These are phyloP conservation scores for Saturnispora sekii DNA, from an alignment of 805 yeast species.

Conservation along the genomic window DNA sequence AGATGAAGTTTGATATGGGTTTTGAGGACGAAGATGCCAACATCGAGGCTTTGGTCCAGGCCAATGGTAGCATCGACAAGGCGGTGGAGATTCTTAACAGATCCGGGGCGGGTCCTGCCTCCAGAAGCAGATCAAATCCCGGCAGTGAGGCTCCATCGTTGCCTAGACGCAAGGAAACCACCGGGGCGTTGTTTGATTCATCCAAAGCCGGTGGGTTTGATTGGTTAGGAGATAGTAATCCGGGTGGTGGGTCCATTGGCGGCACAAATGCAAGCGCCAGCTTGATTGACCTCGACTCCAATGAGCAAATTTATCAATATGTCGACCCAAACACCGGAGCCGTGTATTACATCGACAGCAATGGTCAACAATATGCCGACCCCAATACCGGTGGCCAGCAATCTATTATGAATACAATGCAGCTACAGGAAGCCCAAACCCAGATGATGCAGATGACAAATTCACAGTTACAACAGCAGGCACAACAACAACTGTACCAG, in stretches of 20 bases:
- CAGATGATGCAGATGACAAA: constrained; percentile 18
- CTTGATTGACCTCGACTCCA: constrained; percentile 24
- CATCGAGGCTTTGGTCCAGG: constrained; percentile 51
- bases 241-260: too few relatives aligned
- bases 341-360: constrained; percentile 55
- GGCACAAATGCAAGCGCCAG: constrained; percentile 17
- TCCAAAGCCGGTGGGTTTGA: constrained; percentile 28
- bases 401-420: constrained; percentile 17
- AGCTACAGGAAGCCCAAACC: constrained; percentile 21
- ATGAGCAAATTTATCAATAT: constrained; percentile 49
- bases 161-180: constrained; percentile 31
- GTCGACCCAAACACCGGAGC: constrained; percentile 66
- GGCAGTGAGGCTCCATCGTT: constrained; percentile 38
- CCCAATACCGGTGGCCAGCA: constrained; percentile 27
- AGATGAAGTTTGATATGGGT: constrained; percentile 44
- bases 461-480: constrained; percentile 18
- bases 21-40: constrained; percentile 45
- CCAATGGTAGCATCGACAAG: constrained; percentile 47
- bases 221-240: constrained; percentile 22
- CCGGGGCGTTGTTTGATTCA: constrained; percentile 24
- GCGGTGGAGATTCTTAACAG: constrained; percentile 51
- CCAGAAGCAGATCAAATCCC: background rate
- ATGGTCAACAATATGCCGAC: constrained; percentile 53
- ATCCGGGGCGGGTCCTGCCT: constrained; percentile 20
- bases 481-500: constrained; percentile 22